Evolutionary conservation across 2,329 filamentous ascomycete genomes (phyloP), one percentile per base, ranked within the genome.

Genomic region (Claviceps africana): DNA sequence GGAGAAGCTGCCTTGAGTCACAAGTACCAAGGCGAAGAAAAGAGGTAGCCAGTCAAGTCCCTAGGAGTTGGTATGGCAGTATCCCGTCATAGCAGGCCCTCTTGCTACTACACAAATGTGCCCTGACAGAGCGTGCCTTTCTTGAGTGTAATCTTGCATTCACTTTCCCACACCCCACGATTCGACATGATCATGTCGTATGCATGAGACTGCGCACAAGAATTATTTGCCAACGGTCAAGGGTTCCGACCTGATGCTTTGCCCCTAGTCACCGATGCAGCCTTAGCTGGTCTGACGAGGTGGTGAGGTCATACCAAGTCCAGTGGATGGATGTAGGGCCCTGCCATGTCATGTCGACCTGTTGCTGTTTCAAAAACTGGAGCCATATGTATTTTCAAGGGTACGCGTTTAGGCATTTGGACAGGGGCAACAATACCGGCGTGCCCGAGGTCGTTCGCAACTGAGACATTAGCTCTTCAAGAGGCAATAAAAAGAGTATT

Each of bases 381-480:
- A 25, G 25, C 42, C 42, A 17, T 28, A 25, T 44, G 21, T 44
- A 44, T 44, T 28, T 25, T 28, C 8, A 4, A 28, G 22, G 13
- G 7, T 3, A 25, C 15, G 17, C 15, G 17, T 3, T 37, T n/a
- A 37, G 17, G 17, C 35, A 44, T 28, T 25, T 25, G 21, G 17
- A 2, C 6, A 44, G 42, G 22, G 9, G 19, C 8, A 25, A 35
- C 40, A 39, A 19, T 30, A 15, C 42, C 22, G 33, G 42, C 21
- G 33, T 31, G 31, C 33, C 31, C 42, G 39, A 48, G 39, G 40
- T 33, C n/a, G n/a, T n/a, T 35, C 40, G n/a, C 47, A 48, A 7
- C 28, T 53, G 51, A 53, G 40, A 53, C 51, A 53, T 45, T 37
- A n/a, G 46, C 25, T 42, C 51, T 30, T 21, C 30, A 47, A 37